Conservation (phyloP, 345 rosid species). For the Crucihimalaya himalaica region DNA sequence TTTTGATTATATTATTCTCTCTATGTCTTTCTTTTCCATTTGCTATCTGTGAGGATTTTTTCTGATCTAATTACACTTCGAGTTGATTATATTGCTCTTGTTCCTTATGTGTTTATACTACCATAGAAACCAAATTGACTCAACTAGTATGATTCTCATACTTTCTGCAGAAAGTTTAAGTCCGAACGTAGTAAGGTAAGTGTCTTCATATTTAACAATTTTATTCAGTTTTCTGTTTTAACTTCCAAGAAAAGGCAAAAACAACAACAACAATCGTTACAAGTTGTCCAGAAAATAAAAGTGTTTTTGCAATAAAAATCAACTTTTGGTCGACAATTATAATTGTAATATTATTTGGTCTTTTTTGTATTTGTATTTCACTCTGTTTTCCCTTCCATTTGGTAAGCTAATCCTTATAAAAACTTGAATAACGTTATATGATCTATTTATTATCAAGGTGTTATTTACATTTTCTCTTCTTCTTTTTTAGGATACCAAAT, state of each 20-base stretch:
- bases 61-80: background rate
- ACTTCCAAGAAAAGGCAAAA: too few relatives aligned
- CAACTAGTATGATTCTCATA: too few relatives aligned
- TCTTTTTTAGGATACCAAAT: background rate
- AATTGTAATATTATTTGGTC: too few relatives aligned
- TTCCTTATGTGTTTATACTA: background rate
- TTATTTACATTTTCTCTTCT: conserved; percentile 1
- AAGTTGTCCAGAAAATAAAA: too few relatives aligned
- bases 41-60: background rate
- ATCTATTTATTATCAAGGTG: background rate
- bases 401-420: background rate
- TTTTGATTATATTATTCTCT: background rate
- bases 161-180: too few relatives aligned
- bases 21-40: background rate
- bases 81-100: background rate
- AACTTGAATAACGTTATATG: background rate
- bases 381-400: background rate
- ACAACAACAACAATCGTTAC: too few relatives aligned
- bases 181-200: too few relatives aligned
- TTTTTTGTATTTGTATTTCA: too few relatives aligned
- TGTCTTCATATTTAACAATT: too few relatives aligned
- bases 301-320: too few relatives aligned
- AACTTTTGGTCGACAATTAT: too few relatives aligned
- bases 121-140: background rate
- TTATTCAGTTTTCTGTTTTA: too few relatives aligned